phyloP scores from a whole-genome alignment of 2,329 filamentous ascomycete genomes.

The Graphilbum fragrans region DNA sequence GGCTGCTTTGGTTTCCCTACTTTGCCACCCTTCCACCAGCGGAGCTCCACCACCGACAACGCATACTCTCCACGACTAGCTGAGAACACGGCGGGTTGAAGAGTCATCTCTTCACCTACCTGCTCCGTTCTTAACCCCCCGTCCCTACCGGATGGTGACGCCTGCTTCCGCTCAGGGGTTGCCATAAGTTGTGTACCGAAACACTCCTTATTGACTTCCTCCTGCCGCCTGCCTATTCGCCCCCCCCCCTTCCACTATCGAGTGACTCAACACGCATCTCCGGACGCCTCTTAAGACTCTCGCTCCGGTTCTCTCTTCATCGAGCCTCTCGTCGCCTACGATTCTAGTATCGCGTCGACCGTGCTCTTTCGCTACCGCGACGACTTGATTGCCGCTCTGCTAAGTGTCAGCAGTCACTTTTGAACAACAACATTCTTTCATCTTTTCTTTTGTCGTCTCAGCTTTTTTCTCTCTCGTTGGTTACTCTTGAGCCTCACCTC shows the following conservation, averaged over 20 bases:
- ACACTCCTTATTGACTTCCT: conserved; percentile 11
- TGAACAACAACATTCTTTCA: neutral
- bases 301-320: neutral
- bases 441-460: neutral
- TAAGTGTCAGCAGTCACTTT: neutral
- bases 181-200: conserved; percentile 13
- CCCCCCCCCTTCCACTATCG: neutral
- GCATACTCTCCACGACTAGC: neutral
- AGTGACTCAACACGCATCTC: neutral
- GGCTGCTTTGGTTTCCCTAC: neutral
- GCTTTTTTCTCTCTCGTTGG: neutral
- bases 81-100: conserved; percentile 23
- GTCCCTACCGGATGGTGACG: conserved; percentile 26
- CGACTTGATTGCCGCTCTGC: neutral
- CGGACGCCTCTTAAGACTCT: too few species aligned
- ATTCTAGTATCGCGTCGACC: conserved; percentile 6
- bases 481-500: neutral
- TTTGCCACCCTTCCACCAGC: neutral
- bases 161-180: conserved; percentile 8
- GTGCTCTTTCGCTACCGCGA: conserved; percentile 1
- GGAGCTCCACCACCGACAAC: neutral
- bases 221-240: conserved; percentile 15
- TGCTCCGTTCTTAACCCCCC: conserved; percentile 22
- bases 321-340: neutral
- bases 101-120: conserved; percentile 36